Evolutionary conservation across 2,329 filamentous ascomycete genomes (phyloP).

Genomic region (Hypocrella siamensis): DNA sequence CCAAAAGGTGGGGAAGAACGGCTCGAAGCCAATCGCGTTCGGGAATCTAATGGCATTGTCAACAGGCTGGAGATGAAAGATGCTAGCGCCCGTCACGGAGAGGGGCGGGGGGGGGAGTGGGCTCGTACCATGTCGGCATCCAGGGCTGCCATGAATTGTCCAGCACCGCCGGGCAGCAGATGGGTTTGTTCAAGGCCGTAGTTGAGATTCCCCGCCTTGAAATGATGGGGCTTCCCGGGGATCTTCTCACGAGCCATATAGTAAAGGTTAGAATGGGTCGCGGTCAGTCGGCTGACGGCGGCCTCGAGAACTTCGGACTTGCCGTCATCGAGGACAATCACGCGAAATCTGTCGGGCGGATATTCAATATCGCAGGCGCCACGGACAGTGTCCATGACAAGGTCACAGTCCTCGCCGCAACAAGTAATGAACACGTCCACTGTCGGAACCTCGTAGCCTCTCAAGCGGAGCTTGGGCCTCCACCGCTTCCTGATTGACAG

Average conservation of each 20-base stretch:
- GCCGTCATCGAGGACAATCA: conserved; percentile 41
- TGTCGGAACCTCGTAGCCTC: conserved; percentile 30
- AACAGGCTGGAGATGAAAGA: background rate
- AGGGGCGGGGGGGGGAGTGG: no score
- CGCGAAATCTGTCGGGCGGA: conserved; percentile 32
- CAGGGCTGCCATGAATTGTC: conserved; percentile 43
- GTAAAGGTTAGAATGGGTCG: conserved; percentile 29
- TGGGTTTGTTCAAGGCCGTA: conserved; percentile 36
- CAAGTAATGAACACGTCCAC: conserved; percentile 42
- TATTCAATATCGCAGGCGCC: conserved; percentile 40
- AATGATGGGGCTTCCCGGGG: conserved; percentile 34
- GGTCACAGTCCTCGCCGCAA: conserved; percentile 39
- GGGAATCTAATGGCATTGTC: conserved; percentile 29
- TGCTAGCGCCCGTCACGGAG: background rate
- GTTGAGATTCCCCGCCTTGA: conserved; percentile 51
- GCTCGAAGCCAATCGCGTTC: conserved; percentile 44
- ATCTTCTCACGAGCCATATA: conserved; percentile 36
- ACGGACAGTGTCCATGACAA: conserved; percentile 41
- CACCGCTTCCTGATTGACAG: conserved; percentile 37
- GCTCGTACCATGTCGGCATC: conserved; percentile 49
- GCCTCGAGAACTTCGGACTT: conserved; percentile 25
- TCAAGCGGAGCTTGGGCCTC: conserved; percentile 36
- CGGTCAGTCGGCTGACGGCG: conserved; percentile 19
- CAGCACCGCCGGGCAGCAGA: conserved; percentile 36
- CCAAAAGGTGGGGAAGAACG: conserved; percentile 41